phyloP scores from a whole-genome alignment of 495 filamentous ascomycete species.

The Neurospora cerealis region DNA sequence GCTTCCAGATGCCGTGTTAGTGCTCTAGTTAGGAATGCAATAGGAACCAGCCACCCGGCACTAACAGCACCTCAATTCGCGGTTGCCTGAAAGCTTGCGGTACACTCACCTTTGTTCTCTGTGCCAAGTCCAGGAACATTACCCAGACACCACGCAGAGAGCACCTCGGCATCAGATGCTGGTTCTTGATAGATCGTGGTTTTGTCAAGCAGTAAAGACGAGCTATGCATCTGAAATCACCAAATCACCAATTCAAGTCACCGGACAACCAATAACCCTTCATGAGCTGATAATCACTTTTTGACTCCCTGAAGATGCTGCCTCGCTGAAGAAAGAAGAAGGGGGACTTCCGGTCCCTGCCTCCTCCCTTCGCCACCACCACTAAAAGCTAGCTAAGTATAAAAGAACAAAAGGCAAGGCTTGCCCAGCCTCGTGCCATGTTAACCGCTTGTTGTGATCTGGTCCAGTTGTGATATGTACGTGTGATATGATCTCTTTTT shows the following conservation, averaged over 20 bases:
- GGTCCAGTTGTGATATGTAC: background rate
- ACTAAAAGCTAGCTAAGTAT: background rate
- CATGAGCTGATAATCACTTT: background rate
- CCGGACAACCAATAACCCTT: background rate
- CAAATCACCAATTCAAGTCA: background rate
- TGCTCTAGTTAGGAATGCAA: background rate
- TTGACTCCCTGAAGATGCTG: background rate
- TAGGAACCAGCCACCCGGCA: background rate
- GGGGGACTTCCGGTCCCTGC: background rate
- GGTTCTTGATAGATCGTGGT: background rate
- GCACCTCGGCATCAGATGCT: background rate
- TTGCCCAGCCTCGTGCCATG: background rate
- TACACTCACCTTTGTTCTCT: background rate
- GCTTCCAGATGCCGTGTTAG: background rate
- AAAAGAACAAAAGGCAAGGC: background rate
- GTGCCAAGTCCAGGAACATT: background rate
- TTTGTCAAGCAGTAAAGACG: background rate
- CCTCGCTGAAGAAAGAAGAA: background rate
- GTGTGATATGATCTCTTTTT: background rate
- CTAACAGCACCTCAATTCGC: background rate
- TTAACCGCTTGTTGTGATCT: background rate
- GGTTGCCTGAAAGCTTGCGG: background rate
- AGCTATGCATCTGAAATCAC: background rate
- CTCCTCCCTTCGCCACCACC: background rate
- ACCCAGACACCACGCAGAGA: background rate